Base-by-base conservation (phyloP, 768 basidiomycete genomes). In the Phlegmacium glaucopus region DNA sequence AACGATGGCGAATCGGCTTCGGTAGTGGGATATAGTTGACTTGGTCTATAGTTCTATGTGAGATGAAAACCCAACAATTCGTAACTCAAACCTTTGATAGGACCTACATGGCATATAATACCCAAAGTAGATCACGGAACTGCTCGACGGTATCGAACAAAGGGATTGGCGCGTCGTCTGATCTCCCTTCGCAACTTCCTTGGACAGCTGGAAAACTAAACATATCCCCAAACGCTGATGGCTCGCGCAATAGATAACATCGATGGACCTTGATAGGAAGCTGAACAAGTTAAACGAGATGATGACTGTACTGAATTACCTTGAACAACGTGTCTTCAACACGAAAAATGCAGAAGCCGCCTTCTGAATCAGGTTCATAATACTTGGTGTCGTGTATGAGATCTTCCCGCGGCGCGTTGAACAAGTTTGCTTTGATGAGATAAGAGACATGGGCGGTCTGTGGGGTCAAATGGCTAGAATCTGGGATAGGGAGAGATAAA, bases 291-390 rank as follows among this genome's bases (percentile, higher is more conserved):
- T 18, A 29, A 32, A 45, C 38, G 34, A 41, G 9, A 17, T n/a
- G 7, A n/a, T 18, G 18, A n/a, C 22, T 49, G 37, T 16, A 30
- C 13, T 35, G 36, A 53, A 67, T 45, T 56, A 85, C 85, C 64
- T 78, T 85, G 66, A 87, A 86, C 45, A 86, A 56, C 6, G 76
- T 79, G 55, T 77, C 73, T 57, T 80, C 79, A 11, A 82, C 79
- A 42, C 71, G 71, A 51, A 87, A 72, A n/a, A 82, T 65, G 55
- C 77, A 79, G 53, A 79, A 78, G n/a, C 78, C 80, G 25, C 75
- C 72, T 28, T 67, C 63, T 6, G 53, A 56, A 13, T 65, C 66
- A 22, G 60, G 56, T 42, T 62, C 57, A 52, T 67, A 71, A 45
- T 67, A 72, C 30, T 66, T 61, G 29, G 55, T 41, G 53, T 74